Evolutionary conservation across 768 basidiomycete species (phyloP).

Genomic region (Candolleomyces eurysporus): DNA sequence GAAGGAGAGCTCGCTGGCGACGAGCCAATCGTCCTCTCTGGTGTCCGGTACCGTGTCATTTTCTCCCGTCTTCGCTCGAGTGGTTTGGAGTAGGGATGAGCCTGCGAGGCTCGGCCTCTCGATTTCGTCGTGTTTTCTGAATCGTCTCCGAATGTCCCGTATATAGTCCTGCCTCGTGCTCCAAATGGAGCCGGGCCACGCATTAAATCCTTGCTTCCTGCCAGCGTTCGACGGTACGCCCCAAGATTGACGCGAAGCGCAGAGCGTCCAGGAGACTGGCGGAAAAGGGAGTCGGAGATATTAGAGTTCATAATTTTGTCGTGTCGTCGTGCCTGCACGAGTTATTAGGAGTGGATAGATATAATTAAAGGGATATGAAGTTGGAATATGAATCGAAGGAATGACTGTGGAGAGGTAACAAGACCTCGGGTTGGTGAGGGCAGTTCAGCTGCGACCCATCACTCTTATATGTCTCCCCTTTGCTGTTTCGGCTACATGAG

Average conservation of each 20-base stretch:
- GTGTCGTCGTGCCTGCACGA: neutral
- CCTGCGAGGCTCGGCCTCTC: neutral
- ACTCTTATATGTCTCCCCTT: no score
- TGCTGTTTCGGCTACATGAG: no score
- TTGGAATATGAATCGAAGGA: neutral
- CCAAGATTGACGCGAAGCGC: no score
- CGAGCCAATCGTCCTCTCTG: neutral
- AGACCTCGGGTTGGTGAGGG: neutral
- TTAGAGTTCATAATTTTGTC: neutral
- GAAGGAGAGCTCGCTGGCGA: neutral
- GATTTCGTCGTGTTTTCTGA: neutral
- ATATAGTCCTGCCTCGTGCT: slow-evolving; percentile 5
- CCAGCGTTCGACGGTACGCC: no score
- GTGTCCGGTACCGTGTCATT: neutral
- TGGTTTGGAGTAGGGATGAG: neutral
- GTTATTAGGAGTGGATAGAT: neutral
- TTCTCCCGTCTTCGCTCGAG: neutral
- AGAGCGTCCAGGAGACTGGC: no score
- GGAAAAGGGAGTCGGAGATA: no score
- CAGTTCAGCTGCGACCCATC: no score
- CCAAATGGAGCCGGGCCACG: neutral
- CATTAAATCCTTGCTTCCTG: no score
- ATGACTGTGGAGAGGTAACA: neutral
- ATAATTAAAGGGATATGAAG: neutral
- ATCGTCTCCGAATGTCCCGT: slow-evolving; percentile 1